These are phyloP conservation scores for Leptosphaerulina australis DNA, from an alignment of 2,329 filamentous ascomycete species.

Conservation along the genomic window DNA sequence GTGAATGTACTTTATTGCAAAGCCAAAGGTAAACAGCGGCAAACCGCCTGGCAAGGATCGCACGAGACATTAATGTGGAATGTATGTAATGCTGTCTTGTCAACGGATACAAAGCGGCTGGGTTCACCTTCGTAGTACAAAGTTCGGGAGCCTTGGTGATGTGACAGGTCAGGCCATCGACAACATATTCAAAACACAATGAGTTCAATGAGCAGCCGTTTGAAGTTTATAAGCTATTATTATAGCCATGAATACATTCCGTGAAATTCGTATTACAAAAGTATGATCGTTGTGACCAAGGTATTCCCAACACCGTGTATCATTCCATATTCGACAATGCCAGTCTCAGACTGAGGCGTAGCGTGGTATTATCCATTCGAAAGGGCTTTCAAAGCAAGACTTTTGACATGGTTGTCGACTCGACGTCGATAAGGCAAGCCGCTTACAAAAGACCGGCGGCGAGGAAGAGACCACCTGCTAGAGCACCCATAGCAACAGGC, in stretches of 20 bases:
- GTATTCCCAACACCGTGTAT: slow-evolving; percentile 18
- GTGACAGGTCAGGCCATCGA: not conserved
- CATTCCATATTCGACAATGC: slow-evolving; percentile 4
- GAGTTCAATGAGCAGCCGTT: no score
- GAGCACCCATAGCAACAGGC: slow-evolving; percentile 40
- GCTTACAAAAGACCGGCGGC: slow-evolving; percentile 44
- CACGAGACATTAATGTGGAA: no score
- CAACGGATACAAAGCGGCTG: not conserved
- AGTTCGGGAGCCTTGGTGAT: not conserved
- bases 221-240: slow-evolving; percentile 11
- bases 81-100: no score
- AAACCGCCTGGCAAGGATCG: no score
- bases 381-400: slow-evolving; percentile 5
- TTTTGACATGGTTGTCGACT: slow-evolving; percentile 14
- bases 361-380: slow-evolving; percentile 16
- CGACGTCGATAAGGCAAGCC: not conserved
- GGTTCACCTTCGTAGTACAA: not conserved
- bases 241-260: slow-evolving; percentile 13
- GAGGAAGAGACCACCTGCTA: slow-evolving; percentile 41
- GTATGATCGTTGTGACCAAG: slow-evolving; percentile 18
- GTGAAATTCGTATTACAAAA: slow-evolving; percentile 20
- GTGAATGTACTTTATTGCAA: no score
- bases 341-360: slow-evolving; percentile 3
- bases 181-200: not conserved
- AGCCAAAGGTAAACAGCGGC: no score